phyloP scores from a whole-genome alignment of 176 grass and related monocot species.

The Eremochloa ophiuroides region DNA sequence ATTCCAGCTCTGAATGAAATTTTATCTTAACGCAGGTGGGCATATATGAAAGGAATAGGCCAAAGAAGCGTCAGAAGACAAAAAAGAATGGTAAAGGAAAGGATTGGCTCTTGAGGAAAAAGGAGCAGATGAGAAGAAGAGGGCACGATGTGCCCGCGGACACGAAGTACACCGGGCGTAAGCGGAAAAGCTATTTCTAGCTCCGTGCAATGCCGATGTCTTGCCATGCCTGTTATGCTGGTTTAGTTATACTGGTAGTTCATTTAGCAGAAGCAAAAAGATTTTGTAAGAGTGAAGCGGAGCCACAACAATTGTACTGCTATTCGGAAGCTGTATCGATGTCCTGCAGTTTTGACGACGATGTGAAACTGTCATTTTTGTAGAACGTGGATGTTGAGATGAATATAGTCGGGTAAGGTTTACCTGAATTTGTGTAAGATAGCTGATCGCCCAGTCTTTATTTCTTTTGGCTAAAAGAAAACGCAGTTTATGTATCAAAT shows the following conservation, averaged over 20 bases:
- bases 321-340: not conserved
- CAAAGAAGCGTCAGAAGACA: slow-evolving; percentile 68
- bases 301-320: not conserved
- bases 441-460: not conserved
- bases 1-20: not conserved
- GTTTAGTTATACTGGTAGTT: slow-evolving; percentile 2
- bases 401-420: not conserved
- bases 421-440: not conserved
- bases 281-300: not conserved
- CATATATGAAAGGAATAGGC: slow-evolving; percentile 71
- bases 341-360: slow-evolving; percentile 19
- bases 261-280: not conserved
- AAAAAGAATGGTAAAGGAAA: slow-evolving; percentile 68
- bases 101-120: slow-evolving; percentile 81
- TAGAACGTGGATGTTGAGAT: slow-evolving; percentile 8
- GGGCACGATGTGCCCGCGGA: slow-evolving; percentile 60
- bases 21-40: slow-evolving; percentile 50
- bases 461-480: not conserved
- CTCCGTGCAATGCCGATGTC: not conserved
- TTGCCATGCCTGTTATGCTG: not conserved
- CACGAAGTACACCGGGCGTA: slow-evolving; percentile 80
- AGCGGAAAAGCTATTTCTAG: slow-evolving; percentile 59
- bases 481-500: not conserved
- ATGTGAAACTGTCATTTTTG: not conserved
- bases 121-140: slow-evolving; percentile 82